Base-by-base conservation (phyloP, 2,329 filamentous ascomycete genomes). In the Alternaria metachromatica region DNA sequence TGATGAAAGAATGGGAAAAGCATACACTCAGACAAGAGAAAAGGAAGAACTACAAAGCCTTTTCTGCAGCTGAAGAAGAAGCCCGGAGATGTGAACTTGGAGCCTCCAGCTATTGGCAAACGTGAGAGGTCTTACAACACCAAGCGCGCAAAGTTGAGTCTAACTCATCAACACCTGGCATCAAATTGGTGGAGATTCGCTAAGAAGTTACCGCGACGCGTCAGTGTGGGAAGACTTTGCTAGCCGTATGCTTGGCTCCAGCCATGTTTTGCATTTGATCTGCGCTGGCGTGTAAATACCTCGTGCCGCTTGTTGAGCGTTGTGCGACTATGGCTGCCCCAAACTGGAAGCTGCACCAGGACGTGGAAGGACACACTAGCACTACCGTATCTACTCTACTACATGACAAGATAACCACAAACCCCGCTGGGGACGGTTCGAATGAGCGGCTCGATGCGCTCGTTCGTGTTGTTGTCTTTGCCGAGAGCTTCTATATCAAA, bases 281-380 rank as follows among this genome's bases (percentile, higher is more conserved):
- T 41, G 20, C 49, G 20, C 30, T 37, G 20, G 21, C 30, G 49
- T 15, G 30, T 18, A 37, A 21, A 11, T 23, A 51, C 28, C 18
- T 51, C 0, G 49, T 20, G 9, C 12, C 1, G 3, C 18, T 28
- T 33, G 12, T 33, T 12, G 26, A 28, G 26, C 26, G n/a, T 8
- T 15, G 15, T 37, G 20, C 28, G 13, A 23, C 8, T 53, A 13
- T 23, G 12, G 48, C 12, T 51, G 48, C 5, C 49, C 37, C 28
- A 30, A 76, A 75, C 12, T 83, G 82, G 81, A 78, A 80, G 61
- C 58, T 84, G 30, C 83, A 82, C 60, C 78, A 83, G 70, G 81
- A 78, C 20, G 73, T 77, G 65, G 83, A 83, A 61, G 72, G 72
- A 0, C 80, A 82, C 62, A 82, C 81, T 1, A 81, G 81, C 0